Base-by-base conservation (phyloP, 306 rosid species). In the Boehmeria nivea region DNA sequence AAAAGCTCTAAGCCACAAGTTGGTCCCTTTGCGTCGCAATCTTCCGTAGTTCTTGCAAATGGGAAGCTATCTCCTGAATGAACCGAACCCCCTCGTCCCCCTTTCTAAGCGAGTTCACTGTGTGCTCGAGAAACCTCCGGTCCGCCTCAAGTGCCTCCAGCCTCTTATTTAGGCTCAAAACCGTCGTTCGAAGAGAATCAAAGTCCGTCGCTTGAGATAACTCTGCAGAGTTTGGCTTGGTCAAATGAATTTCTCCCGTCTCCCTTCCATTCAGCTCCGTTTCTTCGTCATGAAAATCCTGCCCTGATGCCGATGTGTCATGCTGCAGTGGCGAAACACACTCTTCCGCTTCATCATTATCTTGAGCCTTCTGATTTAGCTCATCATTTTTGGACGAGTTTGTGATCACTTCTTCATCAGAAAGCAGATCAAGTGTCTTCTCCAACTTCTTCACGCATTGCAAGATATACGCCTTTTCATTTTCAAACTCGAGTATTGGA, bases 51-150 rank as follows among this genome's bases (percentile, higher is more conserved):
- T 87, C 84, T 65, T 24, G 94, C 43, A 87, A 78, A 60, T 71
- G 85, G 54, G 77, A 52, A 65, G 94, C 86, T 66, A 93, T 77
- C 72, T 85, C 89, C 59, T 69, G 78, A 69, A 93, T 66, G 60
- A 87, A 76, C 47, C 66, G 66, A 46, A 79, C 78, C 37, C 96
- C 99, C 58, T 82, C 78, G 17, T 74, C 84, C 49, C 88, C 89
- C 6, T 67, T 66, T 38, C 71, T 72, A 24, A 81, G 77, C 31
- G 81, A 62, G 57, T 72, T 83, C 54, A 85, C 19, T 15, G 75
- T 38, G 40, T 77, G 87, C 71, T 77, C 83, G 54, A 91, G 89
- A 65, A 91, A 73, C 64, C 61, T 71, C 64, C 36, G 64, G 65
- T 87, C 87, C 9, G 71, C 74, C 68, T 87, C 93, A 10, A 91